Evolutionary conservation across 2,329 filamentous ascomycete species (phyloP).

Genomic region (Trichoderma asperellum): DNA sequence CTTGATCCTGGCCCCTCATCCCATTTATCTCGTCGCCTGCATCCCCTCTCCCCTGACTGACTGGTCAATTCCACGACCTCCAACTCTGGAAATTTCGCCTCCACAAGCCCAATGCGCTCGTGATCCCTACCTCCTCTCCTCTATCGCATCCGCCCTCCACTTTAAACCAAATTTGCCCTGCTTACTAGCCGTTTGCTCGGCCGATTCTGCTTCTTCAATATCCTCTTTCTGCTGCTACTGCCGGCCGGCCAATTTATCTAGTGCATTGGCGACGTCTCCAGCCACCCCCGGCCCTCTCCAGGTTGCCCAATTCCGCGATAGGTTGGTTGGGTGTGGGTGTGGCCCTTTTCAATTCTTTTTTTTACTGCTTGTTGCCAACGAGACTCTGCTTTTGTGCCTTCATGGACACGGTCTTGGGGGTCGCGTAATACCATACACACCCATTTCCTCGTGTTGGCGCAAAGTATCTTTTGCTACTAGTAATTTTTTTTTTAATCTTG

Average conservation of each 20-base stretch:
- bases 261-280: slow-evolving; percentile 8
- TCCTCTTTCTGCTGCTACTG: background rate
- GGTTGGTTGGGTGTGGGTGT: background rate
- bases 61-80: slow-evolving; percentile 8
- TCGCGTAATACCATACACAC: slow-evolving; percentile 15
- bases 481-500: background rate
- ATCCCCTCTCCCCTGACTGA: slow-evolving; percentile 1
- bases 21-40: background rate
- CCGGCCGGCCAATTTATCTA: background rate
- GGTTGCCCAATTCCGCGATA: slow-evolving; percentile 8
- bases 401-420: slow-evolving; percentile 13
- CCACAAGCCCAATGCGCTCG: slow-evolving; percentile 15
- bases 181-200: slow-evolving; percentile 11
- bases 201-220: slow-evolving; percentile 3
- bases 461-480: slow-evolving; percentile 11
- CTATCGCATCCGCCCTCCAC: background rate
- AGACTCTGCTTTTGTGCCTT: background rate
- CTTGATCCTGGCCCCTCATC: slow-evolving; percentile 8
- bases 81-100: slow-evolving; percentile 23
- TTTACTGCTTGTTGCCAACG: background rate
- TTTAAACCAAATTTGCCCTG: slow-evolving; percentile 10
- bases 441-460: slow-evolving; percentile 12
- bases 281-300: slow-evolving; percentile 1
- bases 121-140: slow-evolving; percentile 17
- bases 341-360: background rate